A percentile compares a stretch with the other conserved stretches of the same genome.
phyloP scores from a whole-genome alignment of 2,329 filamentous ascomycete species.

The Diaporthe sp. region DNA sequence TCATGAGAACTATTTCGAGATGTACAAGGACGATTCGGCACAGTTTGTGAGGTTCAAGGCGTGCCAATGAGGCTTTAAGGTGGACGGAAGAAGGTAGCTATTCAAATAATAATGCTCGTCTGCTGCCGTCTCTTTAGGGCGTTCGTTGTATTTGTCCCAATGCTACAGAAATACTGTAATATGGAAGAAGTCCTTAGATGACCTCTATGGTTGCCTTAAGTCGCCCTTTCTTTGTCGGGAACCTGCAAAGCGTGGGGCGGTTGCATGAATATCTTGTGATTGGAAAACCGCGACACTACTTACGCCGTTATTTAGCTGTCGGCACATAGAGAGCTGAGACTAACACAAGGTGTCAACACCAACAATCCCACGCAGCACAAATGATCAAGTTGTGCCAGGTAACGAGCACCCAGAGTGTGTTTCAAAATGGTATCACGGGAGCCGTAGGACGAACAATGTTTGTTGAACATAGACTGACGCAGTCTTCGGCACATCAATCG shows the following conservation, averaged over 20 bases:
- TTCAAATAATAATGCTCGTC: background rate
- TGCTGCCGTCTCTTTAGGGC: too few species aligned
- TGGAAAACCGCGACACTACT: background rate
- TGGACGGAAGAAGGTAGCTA: too few species aligned
- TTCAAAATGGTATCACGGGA: background rate
- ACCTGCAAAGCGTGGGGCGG: background rate
- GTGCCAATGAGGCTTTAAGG: background rate
- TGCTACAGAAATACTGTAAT: background rate
- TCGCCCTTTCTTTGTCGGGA: background rate
- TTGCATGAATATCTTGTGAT: background rate
- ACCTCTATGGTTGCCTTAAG: background rate
- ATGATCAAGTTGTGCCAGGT: background rate
- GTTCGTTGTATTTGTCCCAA: background rate
- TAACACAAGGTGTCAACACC: background rate
- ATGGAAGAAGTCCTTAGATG: background rate
- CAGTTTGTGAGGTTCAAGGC: conserved; percentile 19
- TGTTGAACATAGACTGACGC: background rate
- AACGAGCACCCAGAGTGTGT: background rate
- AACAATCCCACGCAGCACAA: background rate
- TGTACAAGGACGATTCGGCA: conserved; percentile 17
- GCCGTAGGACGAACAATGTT: background rate
- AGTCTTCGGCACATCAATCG: background rate
- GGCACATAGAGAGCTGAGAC: too few species aligned
- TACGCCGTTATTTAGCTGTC: too few species aligned
- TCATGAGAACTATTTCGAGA: conserved; percentile 18